Evolutionary conservation across 2,329 filamentous ascomycete species (phyloP), one percentile per base, ranked within the genome.

Genomic region (Cadophora sp.): DNA sequence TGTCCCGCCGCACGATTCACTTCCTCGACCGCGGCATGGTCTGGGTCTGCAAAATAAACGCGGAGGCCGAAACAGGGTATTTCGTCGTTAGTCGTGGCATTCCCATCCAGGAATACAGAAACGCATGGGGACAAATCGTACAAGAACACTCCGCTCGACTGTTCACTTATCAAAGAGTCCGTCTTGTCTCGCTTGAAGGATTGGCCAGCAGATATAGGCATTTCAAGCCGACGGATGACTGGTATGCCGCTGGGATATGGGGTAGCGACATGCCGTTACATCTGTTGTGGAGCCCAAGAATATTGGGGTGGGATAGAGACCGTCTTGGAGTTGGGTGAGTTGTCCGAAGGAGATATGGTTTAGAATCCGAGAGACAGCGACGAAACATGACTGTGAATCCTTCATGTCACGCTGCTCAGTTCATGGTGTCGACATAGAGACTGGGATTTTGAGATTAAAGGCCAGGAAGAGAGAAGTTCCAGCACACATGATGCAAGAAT

Each of bases 11-110:
- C 16, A 62, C 31, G 5, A 31, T 50, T 27, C 60, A 62, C 26
- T 62, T 62, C 43, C 60, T 62, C 6, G 40, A 48, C 24, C 24
- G 27, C n/a, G 40, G 60, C 12, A 31, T 62, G 46, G 29, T 62
- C 7, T 62, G 46, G 40, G 29, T 62, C 9, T 62, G 60, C 29
- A 62, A 62, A 3, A 27, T n/a, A 4, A 48, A 3, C n/a, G 60
- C 43, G 9, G 60, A 62, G 34, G 24, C 22, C 6, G 60, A 62
- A n/a, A 62, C 43, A 3, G 43, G 60, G 3, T 50, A 48, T 24
- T 31, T 22, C 26, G 19, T 62, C 27, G 46, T 62, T 0, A 43
- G 60, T 3, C 40, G 60, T 6, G 40, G 27, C n/a, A 19, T 50
- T 14, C n/a, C 40, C 43, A 48, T 14, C 11, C 3, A 48, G 19